phyloP scores from a whole-genome alignment of 768 basidiomycete species.

The Jaapia argillacea region DNA sequence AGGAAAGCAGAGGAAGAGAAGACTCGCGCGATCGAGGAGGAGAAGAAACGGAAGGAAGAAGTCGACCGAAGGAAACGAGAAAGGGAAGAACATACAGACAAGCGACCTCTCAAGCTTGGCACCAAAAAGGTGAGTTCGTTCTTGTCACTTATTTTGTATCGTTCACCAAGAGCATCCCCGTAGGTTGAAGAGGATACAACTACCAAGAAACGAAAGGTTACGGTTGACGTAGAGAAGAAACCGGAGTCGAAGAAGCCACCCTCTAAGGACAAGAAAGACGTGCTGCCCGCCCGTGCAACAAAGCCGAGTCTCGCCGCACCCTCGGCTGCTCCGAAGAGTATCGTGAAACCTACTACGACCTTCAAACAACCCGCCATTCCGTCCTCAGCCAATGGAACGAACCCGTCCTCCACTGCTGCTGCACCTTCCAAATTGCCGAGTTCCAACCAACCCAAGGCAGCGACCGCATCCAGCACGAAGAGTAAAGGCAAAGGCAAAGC shows the following conservation, averaged over 20 bases:
- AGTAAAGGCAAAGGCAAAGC: constrained; percentile 47
- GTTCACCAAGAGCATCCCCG: not conserved
- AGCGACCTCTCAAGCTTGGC: constrained; percentile 42
- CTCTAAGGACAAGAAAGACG: constrained; percentile 42
- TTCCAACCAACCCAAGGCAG: constrained; percentile 24
- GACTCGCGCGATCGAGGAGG: constrained; percentile 49
- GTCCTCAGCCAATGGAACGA: constrained; percentile 8
- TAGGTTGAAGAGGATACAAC: constrained; percentile 51
- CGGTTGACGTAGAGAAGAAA: constrained; percentile 43
- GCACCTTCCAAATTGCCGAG: constrained; percentile 10
- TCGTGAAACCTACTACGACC: constrained; percentile 12
- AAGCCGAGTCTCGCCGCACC: constrained; percentile 19
- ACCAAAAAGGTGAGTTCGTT: constrained; percentile 43
- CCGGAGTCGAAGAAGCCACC: constrained; percentile 48
- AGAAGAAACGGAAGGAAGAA: constrained; percentile 65
- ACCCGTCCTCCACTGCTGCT: constrained; percentile 9
- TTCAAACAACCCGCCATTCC: constrained; percentile 26
- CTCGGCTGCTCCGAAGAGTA: constrained; percentile 10
- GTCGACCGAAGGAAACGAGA: constrained; percentile 74
- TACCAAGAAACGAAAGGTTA: constrained; percentile 62
- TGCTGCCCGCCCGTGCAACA: constrained; percentile 15
- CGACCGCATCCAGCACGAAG: constrained; percentile 25
- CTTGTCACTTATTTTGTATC: not conserved
- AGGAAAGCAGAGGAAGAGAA: constrained; percentile 77
- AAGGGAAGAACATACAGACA: constrained; percentile 67